A percentile compares a stretch with the other conserved stretches of the same genome.
phyloP scores from a whole-genome alignment of 208 protist genomes.

The Leptomonas pyrrhocoris region DNA sequence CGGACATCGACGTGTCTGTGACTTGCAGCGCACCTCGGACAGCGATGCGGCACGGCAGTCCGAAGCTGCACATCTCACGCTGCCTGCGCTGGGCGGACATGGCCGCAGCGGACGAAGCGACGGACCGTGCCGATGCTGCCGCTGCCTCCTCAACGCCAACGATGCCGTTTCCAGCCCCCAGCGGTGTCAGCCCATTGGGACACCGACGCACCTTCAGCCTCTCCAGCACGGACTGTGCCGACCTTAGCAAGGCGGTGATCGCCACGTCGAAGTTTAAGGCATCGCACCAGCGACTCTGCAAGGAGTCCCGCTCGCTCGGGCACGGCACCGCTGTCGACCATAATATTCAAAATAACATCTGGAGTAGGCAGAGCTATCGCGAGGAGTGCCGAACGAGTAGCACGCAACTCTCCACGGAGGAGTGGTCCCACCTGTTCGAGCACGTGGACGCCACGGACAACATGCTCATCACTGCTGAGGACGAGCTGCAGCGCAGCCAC shows the following conservation, averaged over 20 bases:
- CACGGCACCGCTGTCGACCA: background rate
- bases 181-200: background rate
- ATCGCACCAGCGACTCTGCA: conserved; percentile 2
- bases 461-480: background rate
- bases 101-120: background rate
- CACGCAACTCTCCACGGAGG: conserved; percentile 2
- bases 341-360: background rate
- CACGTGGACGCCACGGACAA: background rate
- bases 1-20: background rate
- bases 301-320: conserved; percentile 7
- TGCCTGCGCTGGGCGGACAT: background rate
- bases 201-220: background rate
- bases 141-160: background rate
- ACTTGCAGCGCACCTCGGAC: background rate
- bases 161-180: background rate
- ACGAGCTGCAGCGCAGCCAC: conserved; percentile 4
- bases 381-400: conserved; percentile 4
- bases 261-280: conserved; percentile 14
- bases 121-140: background rate
- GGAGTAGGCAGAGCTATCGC: background rate
- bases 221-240: background rate
- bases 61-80: background rate
- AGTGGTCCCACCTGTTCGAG: conserved; percentile 5
- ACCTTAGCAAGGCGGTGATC: conserved; percentile 5
- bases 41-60: conserved; percentile 4